Evolutionary conservation across 2,329 filamentous ascomycete genomes (phyloP), one percentile per base, ranked within the genome.

Genomic region (Phoma herbarum): DNA sequence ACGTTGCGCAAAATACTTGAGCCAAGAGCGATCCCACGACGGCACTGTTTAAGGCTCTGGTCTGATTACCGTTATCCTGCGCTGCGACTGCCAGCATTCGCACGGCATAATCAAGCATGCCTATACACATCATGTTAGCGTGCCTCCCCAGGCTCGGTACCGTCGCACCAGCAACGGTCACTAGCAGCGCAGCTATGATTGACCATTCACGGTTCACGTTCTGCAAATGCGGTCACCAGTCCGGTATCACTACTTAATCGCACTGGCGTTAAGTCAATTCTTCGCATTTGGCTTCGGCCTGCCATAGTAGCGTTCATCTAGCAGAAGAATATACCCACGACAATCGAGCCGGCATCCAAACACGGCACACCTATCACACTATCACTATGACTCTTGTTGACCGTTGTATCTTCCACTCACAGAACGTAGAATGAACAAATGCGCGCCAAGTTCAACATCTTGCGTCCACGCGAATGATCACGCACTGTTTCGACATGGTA

Each of bases 401-500:
- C 4, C n/a, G 11, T 20, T 11, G 4, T 26, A 28, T 29, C 11
- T 9, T 12, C 41, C 39, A 16, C 50, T 59, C 12, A 59, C 39
- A 26, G 22, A 44, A 25, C 18, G 25, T 42, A 54, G 31, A 23
- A 23, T 1, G 28, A 14, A 8, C 35, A 8, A 37, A 2, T 41
- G 46, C 37, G 42, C 18, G 16, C 31, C 18, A 4, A 22, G 8
- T 22, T 73, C 61, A 75, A 60, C 69, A 74, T 44, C 67, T 63
- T 26, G 69, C 73, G 55, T 76, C 71, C 1, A 75, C 67, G 26
- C 66, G 54, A 23, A 76, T 60, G 43, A 74, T 70, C 11, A 76
- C 62, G 54, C 73, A 76, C 52, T 72, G 70, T 46, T 66, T 75
- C 37, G 67, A 68, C 70, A 76, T 69, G 1, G 74, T 76, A 61